Conservation (phyloP, 306 rosid genomes). For the Prunus mira region DNA sequence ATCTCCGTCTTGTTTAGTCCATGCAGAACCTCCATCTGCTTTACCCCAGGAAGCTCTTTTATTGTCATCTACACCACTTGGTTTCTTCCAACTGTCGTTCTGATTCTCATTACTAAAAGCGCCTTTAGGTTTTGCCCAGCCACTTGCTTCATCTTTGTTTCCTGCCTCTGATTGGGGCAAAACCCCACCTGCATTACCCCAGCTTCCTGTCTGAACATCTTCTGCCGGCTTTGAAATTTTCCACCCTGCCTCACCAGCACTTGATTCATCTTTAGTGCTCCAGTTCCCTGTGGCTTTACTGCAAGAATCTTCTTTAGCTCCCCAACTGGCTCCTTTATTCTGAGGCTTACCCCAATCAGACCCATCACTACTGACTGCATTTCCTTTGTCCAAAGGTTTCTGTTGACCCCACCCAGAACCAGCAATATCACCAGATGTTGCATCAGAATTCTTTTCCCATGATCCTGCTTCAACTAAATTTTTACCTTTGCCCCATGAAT, state of each 20-base stretch:
- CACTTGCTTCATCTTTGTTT: background rate
- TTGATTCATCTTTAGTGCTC: conserved; percentile 16
- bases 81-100: conserved; percentile 22
- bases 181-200: conserved; percentile 8
- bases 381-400: conserved; percentile 27
- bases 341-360: conserved; percentile 28
- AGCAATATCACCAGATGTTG: conserved; percentile 10
- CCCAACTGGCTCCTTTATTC: background rate
- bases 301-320: background rate
- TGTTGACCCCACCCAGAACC: conserved; percentile 16
- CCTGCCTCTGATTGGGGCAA: conserved; percentile 13
- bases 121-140: conserved; percentile 4
- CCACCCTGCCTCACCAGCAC: conserved; percentile 21
- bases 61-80: conserved; percentile 11
- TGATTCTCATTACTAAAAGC: conserved; percentile 13
- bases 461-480: conserved; percentile 24
- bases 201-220: conserved; percentile 11
- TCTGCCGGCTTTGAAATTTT: conserved; percentile 8
- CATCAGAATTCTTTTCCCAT: conserved; percentile 28
- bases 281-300: conserved; percentile 1
- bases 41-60: background rate
- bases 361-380: background rate
- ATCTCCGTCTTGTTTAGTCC: conserved; percentile 7
- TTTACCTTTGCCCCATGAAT: conserved; percentile 38
- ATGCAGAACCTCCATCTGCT: conserved; percentile 16